Base-by-base conservation (phyloP, 169 alveolate genomes). In the Eimeria praecox region DNA sequence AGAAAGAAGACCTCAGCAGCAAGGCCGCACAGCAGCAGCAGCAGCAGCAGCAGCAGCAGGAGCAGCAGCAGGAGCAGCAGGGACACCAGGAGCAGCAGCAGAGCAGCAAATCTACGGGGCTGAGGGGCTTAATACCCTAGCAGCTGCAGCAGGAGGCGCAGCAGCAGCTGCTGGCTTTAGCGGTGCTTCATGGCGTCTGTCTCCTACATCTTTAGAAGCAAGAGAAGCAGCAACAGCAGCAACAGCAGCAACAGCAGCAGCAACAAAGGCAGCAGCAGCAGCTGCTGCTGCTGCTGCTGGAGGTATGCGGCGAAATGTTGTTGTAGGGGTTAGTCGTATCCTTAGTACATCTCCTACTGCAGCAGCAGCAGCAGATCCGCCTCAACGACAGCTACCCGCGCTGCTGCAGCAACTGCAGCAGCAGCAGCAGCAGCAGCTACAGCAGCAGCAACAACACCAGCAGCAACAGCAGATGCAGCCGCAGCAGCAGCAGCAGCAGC, bases 241-340 rank as follows among this genome's bases (percentile, higher is more conserved):
- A 82, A 38, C n/a, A 20, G 90, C 90, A 82, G 90, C 90, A 82
- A 16, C 33, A n/a, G 69, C 90, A 82, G 52, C 44, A 33, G 90
- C 90, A 82, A 73, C 66, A 82, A 73, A 69, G 10, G 44, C 40
- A 5, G 87, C 90, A 49, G 90, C 90, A 46, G 90, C 90, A 78
- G 64, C 56, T 40, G 77, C 77, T 20, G 77, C 77, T 20, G n/a
- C 59, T 52, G 54, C 59, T 42, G 89, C 89, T 35, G 90, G 73
- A 46, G 90, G 73, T n/a, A n/a, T n/a, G n/a, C n/a, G n/a, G n/a
- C n/a, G n/a, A n/a, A n/a, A n/a, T 27, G 90, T 73, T 46, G 90
- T 46, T 46, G 90, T 69, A 27, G 10, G 69, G 12, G 46, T 30
- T 42, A 30, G 69, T 69, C 71, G 90, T 46, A 82, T 52, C 16